phyloP scores from a whole-genome alignment of 1,284 basidiomycete genomes.

The Sphagnurus paluster region DNA sequence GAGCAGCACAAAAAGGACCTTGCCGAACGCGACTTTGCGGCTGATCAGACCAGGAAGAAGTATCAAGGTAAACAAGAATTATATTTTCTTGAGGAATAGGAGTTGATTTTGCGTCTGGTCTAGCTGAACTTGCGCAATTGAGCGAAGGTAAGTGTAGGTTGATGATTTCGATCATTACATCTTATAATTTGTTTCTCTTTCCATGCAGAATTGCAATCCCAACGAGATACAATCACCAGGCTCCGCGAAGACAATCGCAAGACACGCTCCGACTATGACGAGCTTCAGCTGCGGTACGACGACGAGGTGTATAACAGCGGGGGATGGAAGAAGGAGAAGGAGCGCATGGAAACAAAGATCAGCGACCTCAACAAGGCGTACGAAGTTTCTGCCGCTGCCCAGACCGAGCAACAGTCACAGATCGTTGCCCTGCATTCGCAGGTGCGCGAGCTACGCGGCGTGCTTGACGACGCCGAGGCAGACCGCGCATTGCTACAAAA shows the following conservation, averaged over 20 bases:
- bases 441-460: conserved; percentile 77
- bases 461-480: conserved; percentile 82
- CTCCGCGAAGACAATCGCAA: conserved; percentile 80
- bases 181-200: neutral
- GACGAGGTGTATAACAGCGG: conserved; percentile 77
- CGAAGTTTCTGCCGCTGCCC: conserved; percentile 70
- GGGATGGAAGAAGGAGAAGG: conserved; percentile 86
- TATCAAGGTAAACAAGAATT: conserved; percentile 60
- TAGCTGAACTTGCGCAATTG: conserved; percentile 73
- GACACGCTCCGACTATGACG: conserved; percentile 74
- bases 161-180: conserved; percentile 1
- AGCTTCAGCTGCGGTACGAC: conserved; percentile 73
- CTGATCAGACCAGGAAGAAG: conserved; percentile 80
- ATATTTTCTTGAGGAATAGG: neutral
- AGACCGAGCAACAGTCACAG: conserved; percentile 80
- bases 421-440: conserved; percentile 83
- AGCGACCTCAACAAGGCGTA: conserved; percentile 75
- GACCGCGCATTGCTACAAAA: conserved; percentile 79
- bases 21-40: conserved; percentile 72
- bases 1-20: conserved; percentile 77
- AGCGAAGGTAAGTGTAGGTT: conserved; percentile 58
- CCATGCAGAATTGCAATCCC: conserved; percentile 65
- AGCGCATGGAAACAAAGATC: conserved; percentile 82
- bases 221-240: conserved; percentile 72
- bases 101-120: conserved; percentile 13